Evolutionary conservation across 331 rosid genomes (phyloP), one percentile per base, ranked within the genome.

Genomic region (Quercus lobata): DNA sequence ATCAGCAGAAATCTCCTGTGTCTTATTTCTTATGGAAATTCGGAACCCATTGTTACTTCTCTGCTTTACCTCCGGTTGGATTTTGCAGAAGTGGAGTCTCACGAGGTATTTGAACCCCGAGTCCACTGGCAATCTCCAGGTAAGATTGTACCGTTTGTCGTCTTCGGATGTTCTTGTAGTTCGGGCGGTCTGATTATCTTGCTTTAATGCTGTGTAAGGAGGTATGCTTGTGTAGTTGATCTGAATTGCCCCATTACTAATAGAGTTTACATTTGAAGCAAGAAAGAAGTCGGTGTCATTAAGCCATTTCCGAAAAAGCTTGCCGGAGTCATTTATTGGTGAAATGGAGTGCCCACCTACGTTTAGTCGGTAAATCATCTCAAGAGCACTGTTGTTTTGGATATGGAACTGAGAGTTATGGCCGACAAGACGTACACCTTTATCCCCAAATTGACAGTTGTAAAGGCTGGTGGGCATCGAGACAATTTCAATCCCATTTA

Each of bases 1-100:
- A 68, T 90, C 87, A 0, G 78, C 84, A 0, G 9, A 4, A 0
- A 7, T 0, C 4, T 76, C 89, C 0, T 83, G 87, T 0, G 63
- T 1, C 14, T 46, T 29, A 19, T 79, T 57, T 0, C 19, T 66
- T 9, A 93, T 25, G 80, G 81, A 89, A 1, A 89, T 77, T 1
- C 0, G 1, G 74, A 90, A 93, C 1, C 1, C 55, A 5, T 86
- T 71, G 0, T 71, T 63, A 5, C 56, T 1, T 0, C 2, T 0
- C 0, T 0, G 0, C 0, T 0, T 21, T 2, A 86, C 57, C 0
- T 5, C 0, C 0, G 29, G n/a, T 1, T 81, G 12, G 22, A 90
- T 76, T 76, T 88, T 86, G 27, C 92, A 93, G 25, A 89, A 89
- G 24, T 91, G 97, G 9, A 91, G 87, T 16, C 97, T 76, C 14